Conservation (phyloP, 2,329 filamentous ascomycete species). For the Elsinoe necatrix region DNA sequence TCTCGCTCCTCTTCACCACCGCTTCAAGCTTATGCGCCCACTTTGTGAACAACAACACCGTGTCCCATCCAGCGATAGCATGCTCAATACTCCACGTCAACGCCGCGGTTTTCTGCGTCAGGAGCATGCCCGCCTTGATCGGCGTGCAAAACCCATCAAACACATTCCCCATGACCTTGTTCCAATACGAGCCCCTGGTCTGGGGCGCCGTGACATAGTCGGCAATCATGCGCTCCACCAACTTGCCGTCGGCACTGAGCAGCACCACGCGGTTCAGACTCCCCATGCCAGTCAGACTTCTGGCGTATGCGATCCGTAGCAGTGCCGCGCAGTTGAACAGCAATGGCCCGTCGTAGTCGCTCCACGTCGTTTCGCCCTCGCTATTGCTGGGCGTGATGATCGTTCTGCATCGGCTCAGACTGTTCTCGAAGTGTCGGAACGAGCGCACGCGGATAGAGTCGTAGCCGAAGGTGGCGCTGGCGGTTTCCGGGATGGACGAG, state of each 20-base stretch:
- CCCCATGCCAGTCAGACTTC: conserved; percentile 26
- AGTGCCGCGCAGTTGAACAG: conserved; percentile 31
- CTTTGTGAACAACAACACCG: conserved; percentile 14
- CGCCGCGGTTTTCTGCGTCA: conserved; percentile 26
- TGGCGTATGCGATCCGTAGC: conserved; percentile 28
- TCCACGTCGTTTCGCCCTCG: conserved; percentile 19
- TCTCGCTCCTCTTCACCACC: not conserved
- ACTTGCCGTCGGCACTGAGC: conserved; percentile 21
- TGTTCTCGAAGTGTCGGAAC: conserved; percentile 19
- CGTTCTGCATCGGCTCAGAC: conserved; percentile 25
- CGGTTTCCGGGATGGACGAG: not conserved
- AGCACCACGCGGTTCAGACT: conserved; percentile 27
- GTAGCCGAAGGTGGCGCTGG: conserved; percentile 3
- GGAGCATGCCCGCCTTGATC: conserved; percentile 22
- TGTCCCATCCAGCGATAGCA: conserved; percentile 19
- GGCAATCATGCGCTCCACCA: conserved; percentile 5
- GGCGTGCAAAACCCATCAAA: conserved; percentile 26
- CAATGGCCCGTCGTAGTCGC: conserved; percentile 26
- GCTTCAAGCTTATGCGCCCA: conserved; percentile 12
- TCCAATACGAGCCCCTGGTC: conserved; percentile 23
- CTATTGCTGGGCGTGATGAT: conserved; percentile 13
- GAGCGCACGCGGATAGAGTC: conserved; percentile 15
- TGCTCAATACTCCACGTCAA: conserved; percentile 25
- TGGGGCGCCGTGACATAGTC: conserved; percentile 24
- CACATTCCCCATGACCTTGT: conserved; percentile 26